phyloP scores from a whole-genome alignment of 1,139 yeast genomes.

The Suhomyces bokatorum region DNA sequence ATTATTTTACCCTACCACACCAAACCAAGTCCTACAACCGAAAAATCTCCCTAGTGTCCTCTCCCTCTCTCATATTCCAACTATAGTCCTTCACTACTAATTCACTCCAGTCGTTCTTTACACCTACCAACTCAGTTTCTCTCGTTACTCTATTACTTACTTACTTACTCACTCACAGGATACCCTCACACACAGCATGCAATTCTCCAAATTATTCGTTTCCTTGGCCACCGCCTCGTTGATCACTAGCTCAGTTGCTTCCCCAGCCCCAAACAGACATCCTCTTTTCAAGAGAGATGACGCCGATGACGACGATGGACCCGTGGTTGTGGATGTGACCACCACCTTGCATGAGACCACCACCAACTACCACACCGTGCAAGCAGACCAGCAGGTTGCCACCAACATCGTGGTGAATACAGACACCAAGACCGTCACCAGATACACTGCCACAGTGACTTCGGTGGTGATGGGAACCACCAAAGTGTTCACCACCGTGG shows the following conservation, averaged over 20 bases:
- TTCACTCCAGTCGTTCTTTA: slow-evolving; percentile 22
- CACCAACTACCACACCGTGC: slow-evolving; percentile 36
- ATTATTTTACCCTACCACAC: slow-evolving; percentile 1
- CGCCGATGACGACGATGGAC: slow-evolving; percentile 28
- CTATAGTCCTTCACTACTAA: slow-evolving; percentile 16
- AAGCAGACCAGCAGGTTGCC: slow-evolving; percentile 32
- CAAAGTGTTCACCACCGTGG: slow-evolving; percentile 41
- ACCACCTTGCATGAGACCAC: slow-evolving; percentile 38
- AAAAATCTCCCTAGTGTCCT: slow-evolving; percentile 13
- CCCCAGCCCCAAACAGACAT: slow-evolving; percentile 24
- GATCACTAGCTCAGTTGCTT: slow-evolving; percentile 27
- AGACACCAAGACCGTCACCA: slow-evolving; percentile 40
- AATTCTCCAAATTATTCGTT: slow-evolving; percentile 31
- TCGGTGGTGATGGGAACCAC: slow-evolving; percentile 44
- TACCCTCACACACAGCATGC: slow-evolving; percentile 26
- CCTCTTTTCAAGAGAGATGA: slow-evolving; percentile 7
- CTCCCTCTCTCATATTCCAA: slow-evolving; percentile 14
- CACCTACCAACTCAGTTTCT: slow-evolving; percentile 1
- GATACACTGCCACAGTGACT: slow-evolving; percentile 49
- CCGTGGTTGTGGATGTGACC: slow-evolving; percentile 37
- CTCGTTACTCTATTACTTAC: not conserved
- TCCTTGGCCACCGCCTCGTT: slow-evolving; percentile 26
- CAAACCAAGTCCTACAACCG: slow-evolving; percentile 2
- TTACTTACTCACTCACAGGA: slow-evolving; percentile 11
- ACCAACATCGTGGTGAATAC: slow-evolving; percentile 35